A percentile compares a stretch with the other conserved stretches of the same genome.
Conservation (phyloP, 331 rosid genomes). For the Cydonia oblonga region DNA sequence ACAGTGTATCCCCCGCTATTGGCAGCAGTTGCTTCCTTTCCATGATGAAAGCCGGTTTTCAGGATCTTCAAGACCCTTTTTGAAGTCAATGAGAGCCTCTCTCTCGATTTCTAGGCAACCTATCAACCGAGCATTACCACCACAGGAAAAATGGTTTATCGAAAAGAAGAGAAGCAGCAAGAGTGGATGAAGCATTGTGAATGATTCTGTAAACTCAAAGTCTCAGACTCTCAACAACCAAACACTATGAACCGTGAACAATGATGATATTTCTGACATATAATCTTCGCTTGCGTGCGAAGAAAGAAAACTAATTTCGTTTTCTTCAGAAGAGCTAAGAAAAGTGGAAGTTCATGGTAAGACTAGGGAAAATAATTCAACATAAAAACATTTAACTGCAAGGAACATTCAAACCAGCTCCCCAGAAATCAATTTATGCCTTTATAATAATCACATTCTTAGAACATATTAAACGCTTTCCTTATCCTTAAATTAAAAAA, state of each 20-base stretch:
- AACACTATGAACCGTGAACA: not conserved
- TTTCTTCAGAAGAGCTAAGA: not conserved
- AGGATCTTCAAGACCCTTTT: constrained; percentile 29
- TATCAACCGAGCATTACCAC: not conserved
- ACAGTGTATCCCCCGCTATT: constrained; percentile 17
- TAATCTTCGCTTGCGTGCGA: not conserved
- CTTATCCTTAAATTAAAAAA: not conserved
- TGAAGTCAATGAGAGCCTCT: constrained; percentile 37
- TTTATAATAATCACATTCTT: not conserved
- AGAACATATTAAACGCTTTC: not conserved
- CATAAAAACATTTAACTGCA: not conserved
- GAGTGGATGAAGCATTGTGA: not conserved
- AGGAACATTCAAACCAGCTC: not conserved
- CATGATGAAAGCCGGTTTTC: constrained; percentile 21
- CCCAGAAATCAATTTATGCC: not conserved
- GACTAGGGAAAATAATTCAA: not conserved
- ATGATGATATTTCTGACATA: not conserved
- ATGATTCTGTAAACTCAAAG: constrained; percentile 7
- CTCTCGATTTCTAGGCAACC: constrained; percentile 19
- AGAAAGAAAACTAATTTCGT: not conserved
- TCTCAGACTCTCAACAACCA: not conserved
- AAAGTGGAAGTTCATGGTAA: not conserved
- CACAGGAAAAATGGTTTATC: not conserved
- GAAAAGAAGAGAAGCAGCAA: not conserved
- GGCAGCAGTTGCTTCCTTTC: constrained; percentile 21